These are phyloP conservation scores for Hygrocybe coccinea DNA, from an alignment of 768 basidiomycete species.

Conservation along the genomic window DNA sequence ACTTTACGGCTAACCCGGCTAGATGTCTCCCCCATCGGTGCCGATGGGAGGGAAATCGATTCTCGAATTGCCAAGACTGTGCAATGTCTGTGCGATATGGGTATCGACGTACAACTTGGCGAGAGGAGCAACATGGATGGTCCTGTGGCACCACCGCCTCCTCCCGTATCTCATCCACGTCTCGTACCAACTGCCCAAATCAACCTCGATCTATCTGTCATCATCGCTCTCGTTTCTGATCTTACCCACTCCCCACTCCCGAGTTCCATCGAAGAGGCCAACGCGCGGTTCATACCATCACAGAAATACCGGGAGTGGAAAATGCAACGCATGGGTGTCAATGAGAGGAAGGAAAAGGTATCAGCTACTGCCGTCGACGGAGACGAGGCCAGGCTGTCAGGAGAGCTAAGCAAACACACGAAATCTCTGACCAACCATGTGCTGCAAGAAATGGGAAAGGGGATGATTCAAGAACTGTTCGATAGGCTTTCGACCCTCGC, in stretches of 20 bases:
- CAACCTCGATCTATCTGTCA: constrained; percentile 78
- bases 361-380: constrained; percentile 23
- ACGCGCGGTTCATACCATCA: constrained; percentile 58
- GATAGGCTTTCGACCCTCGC: constrained; percentile 37
- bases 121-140: constrained; percentile 37
- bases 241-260: constrained; percentile 73
- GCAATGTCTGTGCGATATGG: constrained; percentile 51
- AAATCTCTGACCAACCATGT: constrained; percentile 69
- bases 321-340: constrained; percentile 23
- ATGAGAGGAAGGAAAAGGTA: constrained; percentile 9
- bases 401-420: constrained; percentile 44
- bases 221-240: constrained; percentile 81
- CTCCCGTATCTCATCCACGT: constrained; percentile 9
- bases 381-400: constrained; percentile 14
- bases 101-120: constrained; percentile 63
- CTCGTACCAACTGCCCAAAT: constrained; percentile 53
- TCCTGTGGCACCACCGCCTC: constrained; percentile 2
- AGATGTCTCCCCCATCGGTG: constrained; percentile 31
- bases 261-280: constrained; percentile 48
- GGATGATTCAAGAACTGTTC: constrained; percentile 57
- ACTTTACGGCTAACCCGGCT: constrained; percentile 70
- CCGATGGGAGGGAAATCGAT: constrained; percentile 32
- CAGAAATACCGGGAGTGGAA: constrained; percentile 60
- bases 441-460: constrained; percentile 65
- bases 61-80: constrained; percentile 61